Percentiles rank a stretch among this genome's conserved stretches.
Conservation (phyloP, 495 filamentous ascomycete species). For the Daldinia grandis region DNA sequence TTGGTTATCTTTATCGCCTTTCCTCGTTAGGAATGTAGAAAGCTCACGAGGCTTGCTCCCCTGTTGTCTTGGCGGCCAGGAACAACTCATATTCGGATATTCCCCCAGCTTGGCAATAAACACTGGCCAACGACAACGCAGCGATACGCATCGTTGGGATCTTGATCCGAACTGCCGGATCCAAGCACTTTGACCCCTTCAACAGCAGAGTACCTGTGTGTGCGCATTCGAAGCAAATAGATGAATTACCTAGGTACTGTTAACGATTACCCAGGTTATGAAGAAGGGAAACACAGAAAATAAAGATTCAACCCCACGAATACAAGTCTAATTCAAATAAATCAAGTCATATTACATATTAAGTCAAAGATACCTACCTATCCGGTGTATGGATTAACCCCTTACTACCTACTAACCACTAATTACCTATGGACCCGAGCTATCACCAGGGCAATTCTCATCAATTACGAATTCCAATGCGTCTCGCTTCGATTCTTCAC, state of each 20-base stretch:
- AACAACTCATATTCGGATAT: constrained; percentile 19
- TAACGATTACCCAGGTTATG: background rate
- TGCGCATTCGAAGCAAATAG: background rate
- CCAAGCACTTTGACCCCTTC: constrained; percentile 9
- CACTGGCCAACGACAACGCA: constrained; percentile 18
- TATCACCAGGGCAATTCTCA: background rate
- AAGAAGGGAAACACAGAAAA: no score
- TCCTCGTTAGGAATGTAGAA: constrained; percentile 27
- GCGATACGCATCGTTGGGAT: constrained; percentile 10
- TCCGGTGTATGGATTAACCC: no score
- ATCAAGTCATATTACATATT: no score
- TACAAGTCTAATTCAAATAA: no score
- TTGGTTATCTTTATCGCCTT: constrained; percentile 35
- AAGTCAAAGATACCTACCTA: no score
- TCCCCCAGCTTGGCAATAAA: constrained; percentile 6
- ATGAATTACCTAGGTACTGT: background rate
- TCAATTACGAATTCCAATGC: background rate
- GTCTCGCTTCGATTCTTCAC: constrained; percentile 14
- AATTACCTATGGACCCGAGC: no score
- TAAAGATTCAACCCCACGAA: no score
- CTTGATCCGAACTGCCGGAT: constrained; percentile 37
- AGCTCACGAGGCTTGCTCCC: constrained; percentile 15
- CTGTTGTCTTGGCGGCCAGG: constrained; percentile 37
- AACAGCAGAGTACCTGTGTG: no score
- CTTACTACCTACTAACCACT: no score